phyloP scores from a whole-genome alignment of 192 early-diverging fungal species.

The Rhizophagus prolifer region DNA sequence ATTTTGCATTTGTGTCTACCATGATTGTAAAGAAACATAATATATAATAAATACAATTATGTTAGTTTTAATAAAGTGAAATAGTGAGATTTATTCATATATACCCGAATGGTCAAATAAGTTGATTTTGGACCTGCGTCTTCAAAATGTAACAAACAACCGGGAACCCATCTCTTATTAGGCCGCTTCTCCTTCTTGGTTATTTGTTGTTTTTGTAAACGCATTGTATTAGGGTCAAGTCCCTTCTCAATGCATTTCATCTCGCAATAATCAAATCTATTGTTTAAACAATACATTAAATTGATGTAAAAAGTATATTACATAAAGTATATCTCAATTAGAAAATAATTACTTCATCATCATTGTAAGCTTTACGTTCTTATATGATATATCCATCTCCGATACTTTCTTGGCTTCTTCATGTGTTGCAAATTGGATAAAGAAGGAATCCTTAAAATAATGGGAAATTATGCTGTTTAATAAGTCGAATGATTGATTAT shows the following conservation, averaged over 20 bases:
- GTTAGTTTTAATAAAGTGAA: too few species aligned
- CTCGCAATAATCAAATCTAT: constrained; percentile 42
- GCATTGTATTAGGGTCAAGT: constrained; percentile 38
- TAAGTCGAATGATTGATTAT: neutral
- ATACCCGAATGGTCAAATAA: neutral
- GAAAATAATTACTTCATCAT: constrained; percentile 45
- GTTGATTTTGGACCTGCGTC: neutral
- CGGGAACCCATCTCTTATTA: neutral
- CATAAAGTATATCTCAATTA: too few species aligned
- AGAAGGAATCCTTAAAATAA: constrained; percentile 50
- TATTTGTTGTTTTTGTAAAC: neutral
- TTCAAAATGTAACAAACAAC: constrained; percentile 6
- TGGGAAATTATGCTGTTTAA: neutral
- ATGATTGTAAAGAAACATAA: neutral
- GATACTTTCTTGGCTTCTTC: constrained; percentile 52
- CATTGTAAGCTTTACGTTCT: constrained; percentile 42
- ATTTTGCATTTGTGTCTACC: neutral
- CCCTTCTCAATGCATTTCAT: constrained; percentile 45
- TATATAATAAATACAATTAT: neutral
- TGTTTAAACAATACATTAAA: neutral
- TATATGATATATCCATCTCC: constrained; percentile 42
- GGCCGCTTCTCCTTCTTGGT: neutral
- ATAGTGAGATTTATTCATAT: neutral
- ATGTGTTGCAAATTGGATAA: constrained; percentile 49
- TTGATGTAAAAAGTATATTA: neutral